phyloP scores from a whole-genome alignment of 352 stramenopile species.

The Pythium plurisporium region DNA sequence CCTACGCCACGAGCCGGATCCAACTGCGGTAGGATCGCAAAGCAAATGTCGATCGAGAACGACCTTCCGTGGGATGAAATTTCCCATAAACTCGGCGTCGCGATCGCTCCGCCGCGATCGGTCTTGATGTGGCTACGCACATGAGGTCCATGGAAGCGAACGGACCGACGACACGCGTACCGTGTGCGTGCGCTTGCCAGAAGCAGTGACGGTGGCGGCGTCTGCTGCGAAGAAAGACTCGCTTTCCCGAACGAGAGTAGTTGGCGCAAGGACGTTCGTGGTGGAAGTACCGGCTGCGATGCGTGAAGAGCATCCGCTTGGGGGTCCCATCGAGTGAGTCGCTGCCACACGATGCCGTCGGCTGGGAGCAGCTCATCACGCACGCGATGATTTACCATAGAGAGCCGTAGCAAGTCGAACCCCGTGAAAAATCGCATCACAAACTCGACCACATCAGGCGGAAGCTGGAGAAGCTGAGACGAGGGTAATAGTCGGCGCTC shows the following conservation, averaged over 20 bases:
- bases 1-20: conserved; percentile 1
- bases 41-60: background rate
- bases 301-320: background rate
- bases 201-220: no score
- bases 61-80: background rate
- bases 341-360: background rate
- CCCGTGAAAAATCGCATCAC: conserved; percentile 1
- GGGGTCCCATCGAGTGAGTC: background rate
- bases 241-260: no score
- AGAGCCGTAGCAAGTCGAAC: conserved; percentile 2
- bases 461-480: no score
- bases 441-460: no score
- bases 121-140: background rate
- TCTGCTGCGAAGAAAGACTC: background rate
- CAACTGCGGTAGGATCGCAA: background rate
- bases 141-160: background rate
- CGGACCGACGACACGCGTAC: background rate
- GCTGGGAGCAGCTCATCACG: background rate
- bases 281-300: background rate
- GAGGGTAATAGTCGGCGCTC: no score
- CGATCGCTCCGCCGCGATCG: background rate
- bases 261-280: background rate
- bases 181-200: background rate
- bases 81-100: background rate
- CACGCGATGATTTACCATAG: background rate